Conservation (phyloP, 169 alveolate species). For the Eimeria sp. region DNA sequence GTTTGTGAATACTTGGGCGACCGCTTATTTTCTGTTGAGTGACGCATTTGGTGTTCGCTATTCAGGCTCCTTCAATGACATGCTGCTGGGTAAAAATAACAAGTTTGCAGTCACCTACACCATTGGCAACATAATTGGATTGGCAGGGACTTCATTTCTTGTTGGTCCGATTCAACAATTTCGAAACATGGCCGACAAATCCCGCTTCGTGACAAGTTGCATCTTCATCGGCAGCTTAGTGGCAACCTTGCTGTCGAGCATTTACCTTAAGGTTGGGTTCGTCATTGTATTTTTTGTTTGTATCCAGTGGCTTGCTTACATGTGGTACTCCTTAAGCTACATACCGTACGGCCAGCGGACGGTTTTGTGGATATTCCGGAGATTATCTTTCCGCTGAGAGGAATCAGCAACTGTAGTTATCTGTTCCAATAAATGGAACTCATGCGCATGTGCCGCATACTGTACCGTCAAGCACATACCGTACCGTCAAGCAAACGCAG, state of each 20-base stretch:
- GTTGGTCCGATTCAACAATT: slow-evolving; percentile 75
- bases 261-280: slow-evolving; percentile 55
- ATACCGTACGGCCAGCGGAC: slow-evolving; percentile 81
- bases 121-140: slow-evolving; percentile 75
- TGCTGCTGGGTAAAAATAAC: slow-evolving; percentile 65
- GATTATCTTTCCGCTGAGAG: slow-evolving; percentile 20
- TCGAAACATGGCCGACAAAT: slow-evolving; percentile 72
- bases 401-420: neutral
- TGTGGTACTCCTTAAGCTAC: slow-evolving; percentile 81
- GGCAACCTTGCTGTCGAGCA: slow-evolving; percentile 62
- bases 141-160: slow-evolving; percentile 77
- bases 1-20: neutral
- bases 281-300: slow-evolving; percentile 63
- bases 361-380: slow-evolving; percentile 63
- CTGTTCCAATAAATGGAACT: neutral
- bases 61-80: slow-evolving; percentile 79
- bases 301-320: slow-evolving; percentile 81
- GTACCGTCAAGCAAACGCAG: neutral
- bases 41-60: neutral
- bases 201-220: slow-evolving; percentile 69
- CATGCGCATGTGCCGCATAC: neutral
- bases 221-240: slow-evolving; percentile 71
- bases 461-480: neutral
- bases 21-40: neutral
- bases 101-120: slow-evolving; percentile 82